Evolutionary conservation across 1,139 yeast species (phyloP).

Genomic region (Saccharomycopsis phalli): DNA sequence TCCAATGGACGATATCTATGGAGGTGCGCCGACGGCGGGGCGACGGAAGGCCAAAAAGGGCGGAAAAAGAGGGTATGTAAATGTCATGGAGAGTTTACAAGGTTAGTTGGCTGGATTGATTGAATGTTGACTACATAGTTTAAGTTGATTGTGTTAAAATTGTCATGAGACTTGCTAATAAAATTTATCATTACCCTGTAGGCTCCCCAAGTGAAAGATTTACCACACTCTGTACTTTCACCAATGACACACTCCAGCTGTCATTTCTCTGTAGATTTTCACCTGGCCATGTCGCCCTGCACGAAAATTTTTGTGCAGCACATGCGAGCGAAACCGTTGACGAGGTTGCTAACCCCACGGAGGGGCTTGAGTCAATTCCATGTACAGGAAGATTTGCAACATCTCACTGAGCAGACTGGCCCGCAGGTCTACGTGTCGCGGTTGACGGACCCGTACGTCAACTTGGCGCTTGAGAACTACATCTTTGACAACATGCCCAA

Average conservation of each 20-base stretch:
- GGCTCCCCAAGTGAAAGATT: too few species aligned
- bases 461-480: constrained; percentile 77
- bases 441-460: constrained; percentile 56
- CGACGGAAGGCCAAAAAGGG: constrained; percentile 14
- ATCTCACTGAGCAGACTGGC: not conserved
- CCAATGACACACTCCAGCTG: too few species aligned
- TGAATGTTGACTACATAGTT: too few species aligned
- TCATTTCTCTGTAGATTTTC: too few species aligned
- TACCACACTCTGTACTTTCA: too few species aligned
- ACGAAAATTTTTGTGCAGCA: not conserved
- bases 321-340: not conserved
- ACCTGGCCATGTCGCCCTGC: too few species aligned
- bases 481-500: constrained; percentile 58
- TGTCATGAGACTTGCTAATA: too few species aligned
- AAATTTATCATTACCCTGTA: too few species aligned
- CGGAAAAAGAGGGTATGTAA: constrained; percentile 18
- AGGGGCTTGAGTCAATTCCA: not conserved
- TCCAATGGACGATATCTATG: constrained; percentile 18
- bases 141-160: too few species aligned
- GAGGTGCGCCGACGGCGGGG: constrained; percentile 22
- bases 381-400: not conserved
- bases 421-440: constrained; percentile 14
- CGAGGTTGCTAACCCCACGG: not conserved
- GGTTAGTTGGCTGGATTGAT: too few species aligned
- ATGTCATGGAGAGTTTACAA: constrained; percentile 17